phyloP scores from a whole-genome alignment of 495 filamentous ascomycete genomes.

The Cercophora sp. region DNA sequence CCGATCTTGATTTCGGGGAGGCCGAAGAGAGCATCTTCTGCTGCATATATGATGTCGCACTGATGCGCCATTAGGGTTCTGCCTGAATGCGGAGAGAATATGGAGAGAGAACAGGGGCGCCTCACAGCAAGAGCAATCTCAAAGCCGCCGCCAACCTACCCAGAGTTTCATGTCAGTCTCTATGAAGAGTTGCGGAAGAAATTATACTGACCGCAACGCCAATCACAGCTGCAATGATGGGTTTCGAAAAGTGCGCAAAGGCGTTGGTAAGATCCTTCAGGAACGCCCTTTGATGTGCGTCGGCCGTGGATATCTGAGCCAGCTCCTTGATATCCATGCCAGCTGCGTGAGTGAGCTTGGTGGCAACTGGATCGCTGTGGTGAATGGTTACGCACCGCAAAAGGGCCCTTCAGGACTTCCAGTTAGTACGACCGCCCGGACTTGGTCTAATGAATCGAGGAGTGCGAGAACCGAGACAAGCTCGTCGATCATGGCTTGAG shows the following conservation, averaged over 20 bases:
- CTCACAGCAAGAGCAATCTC: constrained; percentile 31
- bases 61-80: constrained; percentile 11
- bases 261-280: constrained; percentile 33
- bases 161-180: neutral
- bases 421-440: constrained; percentile 34
- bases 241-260: constrained; percentile 29
- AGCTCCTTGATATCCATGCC: constrained; percentile 39
- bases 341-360: no score
- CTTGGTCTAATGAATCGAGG: constrained; percentile 20
- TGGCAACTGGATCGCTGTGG: constrained; percentile 3
- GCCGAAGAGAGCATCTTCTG: constrained; percentile 33
- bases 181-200: neutral
- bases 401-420: constrained; percentile 30
- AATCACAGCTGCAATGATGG: constrained; percentile 33
- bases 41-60: constrained; percentile 37
- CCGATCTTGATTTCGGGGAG: constrained; percentile 43
- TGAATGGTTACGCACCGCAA: constrained; percentile 24
- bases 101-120: constrained; percentile 5
- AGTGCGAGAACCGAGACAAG: constrained; percentile 21
- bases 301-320: constrained; percentile 23
- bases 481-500: constrained; percentile 26
- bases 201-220: constrained; percentile 26
- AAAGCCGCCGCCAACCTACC: constrained; percentile 34
- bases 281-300: constrained; percentile 27
- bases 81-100: neutral